Percentiles rank a stretch among this genome's conserved stretches.
phyloP scores from a whole-genome alignment of 2,329 filamentous ascomycete genomes.

The Colletotrichum tropicale region DNA sequence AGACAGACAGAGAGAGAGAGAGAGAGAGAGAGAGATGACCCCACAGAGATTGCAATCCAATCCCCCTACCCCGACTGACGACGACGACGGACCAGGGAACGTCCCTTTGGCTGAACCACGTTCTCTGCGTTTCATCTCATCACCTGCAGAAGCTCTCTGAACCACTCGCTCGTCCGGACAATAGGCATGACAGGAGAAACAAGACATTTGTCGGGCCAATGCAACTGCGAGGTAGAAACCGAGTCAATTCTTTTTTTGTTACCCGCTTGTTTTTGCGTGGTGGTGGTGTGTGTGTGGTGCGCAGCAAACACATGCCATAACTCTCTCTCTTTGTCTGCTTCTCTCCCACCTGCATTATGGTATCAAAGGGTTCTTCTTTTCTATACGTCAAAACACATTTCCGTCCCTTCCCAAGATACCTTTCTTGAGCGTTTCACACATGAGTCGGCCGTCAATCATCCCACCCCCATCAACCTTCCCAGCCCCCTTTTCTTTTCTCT shows the following conservation, averaged over 20 bases:
- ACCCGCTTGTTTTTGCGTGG: background rate
- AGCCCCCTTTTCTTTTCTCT: background rate
- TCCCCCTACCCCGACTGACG: background rate
- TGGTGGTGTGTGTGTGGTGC: background rate
- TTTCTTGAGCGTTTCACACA: conserved; percentile 6
- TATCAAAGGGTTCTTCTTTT: conserved; percentile 12
- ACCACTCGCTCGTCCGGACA: conserved; percentile 15
- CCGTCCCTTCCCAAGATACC: background rate
- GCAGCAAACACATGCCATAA: background rate
- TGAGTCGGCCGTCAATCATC: conserved; percentile 18
- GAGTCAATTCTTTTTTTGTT: background rate
- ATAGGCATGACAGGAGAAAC: conserved; percentile 14
- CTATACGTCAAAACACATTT: background rate
- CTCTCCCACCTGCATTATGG: background rate
- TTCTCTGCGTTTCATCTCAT: conserved; percentile 20
- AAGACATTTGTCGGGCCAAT: conserved; percentile 10
- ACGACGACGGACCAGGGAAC: background rate
- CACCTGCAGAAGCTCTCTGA: background rate
- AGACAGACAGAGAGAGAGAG: background rate
- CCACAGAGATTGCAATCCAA: background rate
- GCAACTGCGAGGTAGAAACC: background rate
- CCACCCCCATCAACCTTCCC: background rate
- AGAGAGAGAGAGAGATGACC: background rate
- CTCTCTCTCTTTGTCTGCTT: background rate
- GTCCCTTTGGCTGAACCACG: background rate